Evolutionary conservation across 2,329 filamentous ascomycete genomes (phyloP), one percentile per base, ranked within the genome.

Genomic region (Aspergillus intermedius): DNA sequence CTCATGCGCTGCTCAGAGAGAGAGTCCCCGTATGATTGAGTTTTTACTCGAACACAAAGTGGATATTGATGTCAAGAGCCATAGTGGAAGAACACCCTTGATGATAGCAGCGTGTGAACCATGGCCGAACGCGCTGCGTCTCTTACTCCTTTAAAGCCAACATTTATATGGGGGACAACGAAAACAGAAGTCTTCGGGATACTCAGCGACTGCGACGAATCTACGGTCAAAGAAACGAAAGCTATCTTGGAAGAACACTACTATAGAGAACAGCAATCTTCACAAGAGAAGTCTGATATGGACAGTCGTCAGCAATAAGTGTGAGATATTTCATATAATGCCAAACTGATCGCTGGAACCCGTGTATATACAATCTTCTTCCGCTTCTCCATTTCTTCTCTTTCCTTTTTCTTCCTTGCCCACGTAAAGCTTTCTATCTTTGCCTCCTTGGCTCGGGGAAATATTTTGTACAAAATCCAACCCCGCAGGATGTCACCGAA

Each of bases 11-110:
- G 45, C 13, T 17, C 34, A 15, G n/a, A 35, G 15, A 9, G 34
- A 35, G 4, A n/a, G 15, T 17, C n/a, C 5, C 5, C n/a, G 49
- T 1, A 45, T 56, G 44, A 48, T 57, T 9, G 7, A 51, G 2
- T 28, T 63, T 12, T 56, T 66, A 13, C 13, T 63, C 2, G 28
- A 50, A 3, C 22, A 34, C 1, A 57, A 56, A 0, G 59, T 57
- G 1, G 43, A 59, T 21, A 37, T 61, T 4, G 55, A 65, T 46
- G 47, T 41, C 2, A 42, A 32, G 5, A 51, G 52, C 10, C 34
- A 39, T 5, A 12, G 12, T 34, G 48, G 51, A 8, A 12, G 5
- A 3, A 49, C 51, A 0, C 8, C 46, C 4, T 35, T 51, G 17
- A 47, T 49, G 12, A 3, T 22, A 5, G 51, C 47, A 17, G 51